Percentiles rank a stretch among this genome's conserved stretches.
These are phyloP conservation scores for Mycosphaerelloides madeirae DNA, from an alignment of 2,329 filamentous ascomycete genomes.

Conservation along the genomic window DNA sequence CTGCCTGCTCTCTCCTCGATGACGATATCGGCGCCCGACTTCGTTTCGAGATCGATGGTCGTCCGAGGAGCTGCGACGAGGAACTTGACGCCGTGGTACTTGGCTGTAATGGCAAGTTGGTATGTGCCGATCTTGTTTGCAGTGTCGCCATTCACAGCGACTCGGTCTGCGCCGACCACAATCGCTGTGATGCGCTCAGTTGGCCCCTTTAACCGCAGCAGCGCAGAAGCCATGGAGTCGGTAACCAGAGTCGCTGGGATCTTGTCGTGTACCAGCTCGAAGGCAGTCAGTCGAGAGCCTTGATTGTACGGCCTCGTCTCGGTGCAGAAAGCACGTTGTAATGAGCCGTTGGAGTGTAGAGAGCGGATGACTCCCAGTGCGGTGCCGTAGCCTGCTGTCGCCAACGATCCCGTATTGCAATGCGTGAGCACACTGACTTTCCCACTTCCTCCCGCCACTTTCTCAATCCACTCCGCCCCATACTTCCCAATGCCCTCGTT, in stretches of 20 bases:
- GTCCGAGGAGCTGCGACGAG: constrained; percentile 92
- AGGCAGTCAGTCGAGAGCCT: constrained; percentile 88
- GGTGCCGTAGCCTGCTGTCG: constrained; percentile 95
- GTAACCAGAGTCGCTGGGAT: constrained; percentile 91
- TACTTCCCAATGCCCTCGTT: constrained; percentile 80
- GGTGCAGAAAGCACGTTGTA: constrained; percentile 88
- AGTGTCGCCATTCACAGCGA: constrained; percentile 94
- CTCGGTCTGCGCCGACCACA: constrained; percentile 89
- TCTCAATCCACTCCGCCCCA: constrained; percentile 78
- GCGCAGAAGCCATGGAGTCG: constrained; percentile 90
- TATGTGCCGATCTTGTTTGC: constrained; percentile 99
- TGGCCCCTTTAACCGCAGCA: constrained; percentile 62
- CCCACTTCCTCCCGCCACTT: constrained; percentile 48
- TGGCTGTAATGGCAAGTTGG: constrained; percentile 81
- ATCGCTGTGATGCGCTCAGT: constrained; percentile 72
- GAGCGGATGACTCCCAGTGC: constrained; percentile 90
- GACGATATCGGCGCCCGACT: constrained; percentile 71
- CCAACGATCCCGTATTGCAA: constrained; percentile 95
- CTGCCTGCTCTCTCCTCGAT: constrained; percentile 81
- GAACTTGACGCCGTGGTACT: constrained; percentile 85
- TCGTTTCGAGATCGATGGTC: constrained; percentile 81
- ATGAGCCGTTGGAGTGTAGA: constrained; percentile 59
- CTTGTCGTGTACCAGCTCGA: constrained; percentile 88
- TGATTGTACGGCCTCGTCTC: constrained; percentile 98
- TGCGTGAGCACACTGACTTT: constrained; percentile 85